Base-by-base conservation (phyloP, 2,329 filamentous ascomycete species). In the Coniochaeta sp. region DNA sequence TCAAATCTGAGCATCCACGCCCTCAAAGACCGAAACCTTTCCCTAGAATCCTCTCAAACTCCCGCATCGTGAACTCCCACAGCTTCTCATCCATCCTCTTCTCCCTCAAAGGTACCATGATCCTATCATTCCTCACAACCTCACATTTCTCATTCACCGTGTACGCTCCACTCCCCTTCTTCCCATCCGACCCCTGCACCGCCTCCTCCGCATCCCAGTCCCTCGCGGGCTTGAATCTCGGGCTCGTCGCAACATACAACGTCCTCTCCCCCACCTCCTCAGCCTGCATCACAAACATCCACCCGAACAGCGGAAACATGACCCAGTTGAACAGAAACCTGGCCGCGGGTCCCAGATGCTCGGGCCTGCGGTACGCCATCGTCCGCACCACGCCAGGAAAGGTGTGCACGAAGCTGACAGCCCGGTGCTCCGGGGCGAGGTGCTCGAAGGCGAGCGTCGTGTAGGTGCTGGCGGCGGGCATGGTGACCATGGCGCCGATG, bases 401-500 rank as follows among this genome's bases (percentile, higher is more conserved):
- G 26, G 67, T 67, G 61, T 74, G 72, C 28, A 74, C 66, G 60
- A 75, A 72, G 19, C 66, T 65, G 24, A 76, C 63, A 4, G 67
- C 67, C 0, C 77, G 77, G 59, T 80, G 72, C 38, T 72, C 64
- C 9, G 67, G 67, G 1, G 80, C 76, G 11, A 84, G 70, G 40
- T 78, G 72, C 65, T 81, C 80, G 57, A 80, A 66, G 0, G 72
- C 69, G 4, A 84, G 72, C 36, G 76, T 77, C 62, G 77, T 78
- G 68, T 83, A 77, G 38, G 76, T 76, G 59, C 76, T 77, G 17
- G 80, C 69, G 33, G 79, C 76, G 19, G 68, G 73, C 22, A 76
- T 74, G 8, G 74, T 71, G 40, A 73, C 77, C 33, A 58, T 68
- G 65, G 70, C 69, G 67, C 64, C 62, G 43, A 47, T 61, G 60